phyloP scores from a whole-genome alignment of 768 basidiomycete species.

The Suillus plorans region DNA sequence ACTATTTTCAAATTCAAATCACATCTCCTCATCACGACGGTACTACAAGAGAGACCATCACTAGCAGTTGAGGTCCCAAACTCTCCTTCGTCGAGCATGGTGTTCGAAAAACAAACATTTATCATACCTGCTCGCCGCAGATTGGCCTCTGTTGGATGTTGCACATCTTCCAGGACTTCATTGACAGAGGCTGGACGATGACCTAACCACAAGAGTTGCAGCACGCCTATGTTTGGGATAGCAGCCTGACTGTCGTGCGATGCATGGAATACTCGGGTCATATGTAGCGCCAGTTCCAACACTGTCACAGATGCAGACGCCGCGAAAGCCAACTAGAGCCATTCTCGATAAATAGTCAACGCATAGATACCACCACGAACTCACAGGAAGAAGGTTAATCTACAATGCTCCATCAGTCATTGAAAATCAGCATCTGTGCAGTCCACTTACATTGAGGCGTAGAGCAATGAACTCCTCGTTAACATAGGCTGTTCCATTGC shows the following conservation, averaged over 20 bases:
- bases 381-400: background rate
- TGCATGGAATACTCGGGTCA: background rate
- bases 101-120: background rate
- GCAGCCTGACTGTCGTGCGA: background rate
- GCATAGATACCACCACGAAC: background rate
- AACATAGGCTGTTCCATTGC: background rate
- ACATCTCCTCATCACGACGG: background rate
- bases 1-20: too few species aligned
- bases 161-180: background rate
- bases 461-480: background rate
- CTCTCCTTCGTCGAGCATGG: background rate
- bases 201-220: slow-evolving; percentile 11
- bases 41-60: background rate
- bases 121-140: slow-evolving; percentile 7
- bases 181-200: background rate
- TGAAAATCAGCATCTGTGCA: background rate
- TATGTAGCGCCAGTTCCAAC: background rate
- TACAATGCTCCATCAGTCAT: background rate
- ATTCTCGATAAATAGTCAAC: background rate
- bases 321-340: background rate
- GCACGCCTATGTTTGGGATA: background rate
- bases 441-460: background rate
- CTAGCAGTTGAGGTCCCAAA: background rate
- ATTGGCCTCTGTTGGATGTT: slow-evolving; percentile 2
- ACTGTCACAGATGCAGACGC: background rate